A percentile compares a stretch with the other conserved stretches of the same genome.
These are phyloP conservation scores for Purpureocillium takamizusanense DNA, from an alignment of 2,329 filamentous ascomycete species.

Conservation along the genomic window DNA sequence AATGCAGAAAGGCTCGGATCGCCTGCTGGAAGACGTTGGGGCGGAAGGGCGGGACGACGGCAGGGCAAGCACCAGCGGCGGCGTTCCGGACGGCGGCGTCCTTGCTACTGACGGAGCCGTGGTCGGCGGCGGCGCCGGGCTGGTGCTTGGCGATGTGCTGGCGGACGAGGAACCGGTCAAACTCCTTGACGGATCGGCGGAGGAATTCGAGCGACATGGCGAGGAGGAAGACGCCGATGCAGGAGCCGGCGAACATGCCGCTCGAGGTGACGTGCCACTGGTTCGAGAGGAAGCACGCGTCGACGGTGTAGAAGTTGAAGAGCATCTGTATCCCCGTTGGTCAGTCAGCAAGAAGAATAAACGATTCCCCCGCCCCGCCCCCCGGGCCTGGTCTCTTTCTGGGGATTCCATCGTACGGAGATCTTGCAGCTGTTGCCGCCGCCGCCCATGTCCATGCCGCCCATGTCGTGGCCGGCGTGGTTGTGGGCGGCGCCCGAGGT, in stretches of 20 bases:
- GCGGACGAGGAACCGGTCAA: conserved; percentile 56
- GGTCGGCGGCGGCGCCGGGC: conserved; percentile 5
- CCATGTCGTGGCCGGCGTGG: conserved; percentile 6
- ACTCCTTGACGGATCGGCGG: conserved; percentile 62
- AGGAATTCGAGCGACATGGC: conserved; percentile 65
- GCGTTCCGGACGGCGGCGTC: conserved; percentile 6
- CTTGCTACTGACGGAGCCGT: conserved; percentile 14
- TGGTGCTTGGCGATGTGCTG: conserved; percentile 32
- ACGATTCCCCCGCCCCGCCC: too few relatives aligned
- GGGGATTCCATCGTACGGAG: conserved; percentile 11
- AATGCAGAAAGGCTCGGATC: conserved; percentile 57
- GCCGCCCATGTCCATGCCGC: conserved; percentile 16
- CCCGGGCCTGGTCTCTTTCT: background rate
- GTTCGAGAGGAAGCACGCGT: conserved; percentile 59
- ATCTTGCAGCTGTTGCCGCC: conserved; percentile 27
- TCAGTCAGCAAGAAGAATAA: background rate
- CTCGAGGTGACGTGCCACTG: conserved; percentile 62
- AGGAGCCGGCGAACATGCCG: conserved; percentile 70
- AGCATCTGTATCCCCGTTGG: conserved; percentile 48
- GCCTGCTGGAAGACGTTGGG: conserved; percentile 58
- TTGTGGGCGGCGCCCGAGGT: conserved; percentile 4
- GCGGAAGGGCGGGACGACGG: conserved; percentile 29
- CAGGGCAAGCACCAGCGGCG: background rate
- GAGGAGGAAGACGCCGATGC: conserved; percentile 69
- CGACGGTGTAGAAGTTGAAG: conserved; percentile 70